Conservation (phyloP, 176 grass and related monocot species). For the Coix lacrymajobi region DNA sequence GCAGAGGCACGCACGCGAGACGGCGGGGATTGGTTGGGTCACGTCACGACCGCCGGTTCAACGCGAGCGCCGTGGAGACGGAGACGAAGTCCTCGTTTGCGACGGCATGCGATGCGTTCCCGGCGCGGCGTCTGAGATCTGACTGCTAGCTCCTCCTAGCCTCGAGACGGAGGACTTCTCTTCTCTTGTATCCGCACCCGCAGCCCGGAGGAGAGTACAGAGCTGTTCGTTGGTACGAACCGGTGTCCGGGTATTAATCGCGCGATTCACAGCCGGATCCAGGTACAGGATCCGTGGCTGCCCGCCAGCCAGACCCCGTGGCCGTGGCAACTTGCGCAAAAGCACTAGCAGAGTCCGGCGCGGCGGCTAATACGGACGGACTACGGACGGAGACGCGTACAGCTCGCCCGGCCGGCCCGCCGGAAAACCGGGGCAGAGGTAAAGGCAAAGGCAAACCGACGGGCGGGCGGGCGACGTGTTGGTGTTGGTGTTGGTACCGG, state of each 20-base stretch:
- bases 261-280: background rate
- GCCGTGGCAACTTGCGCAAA: background rate
- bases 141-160: background rate
- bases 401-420: background rate
- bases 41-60: background rate
- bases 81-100: background rate
- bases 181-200: background rate
- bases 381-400: conserved; percentile 7
- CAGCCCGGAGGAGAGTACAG: no score
- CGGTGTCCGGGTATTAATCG: background rate
- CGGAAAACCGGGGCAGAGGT: background rate
- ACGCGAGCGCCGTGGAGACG: background rate
- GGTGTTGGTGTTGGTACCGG: conserved; percentile 17
- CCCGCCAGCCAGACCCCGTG: no score
- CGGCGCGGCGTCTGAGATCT: background rate
- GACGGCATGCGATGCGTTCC: background rate
- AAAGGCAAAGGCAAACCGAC: background rate
- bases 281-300: background rate
- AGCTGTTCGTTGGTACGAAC: no score
- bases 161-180: background rate
- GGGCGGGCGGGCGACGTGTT: conserved; percentile 11
- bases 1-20: background rate
- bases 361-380: background rate
- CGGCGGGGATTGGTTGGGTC: background rate
- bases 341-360: background rate